Conservation (phyloP, 148 eudicot species). For the Dysphania ambrosioides region DNA sequence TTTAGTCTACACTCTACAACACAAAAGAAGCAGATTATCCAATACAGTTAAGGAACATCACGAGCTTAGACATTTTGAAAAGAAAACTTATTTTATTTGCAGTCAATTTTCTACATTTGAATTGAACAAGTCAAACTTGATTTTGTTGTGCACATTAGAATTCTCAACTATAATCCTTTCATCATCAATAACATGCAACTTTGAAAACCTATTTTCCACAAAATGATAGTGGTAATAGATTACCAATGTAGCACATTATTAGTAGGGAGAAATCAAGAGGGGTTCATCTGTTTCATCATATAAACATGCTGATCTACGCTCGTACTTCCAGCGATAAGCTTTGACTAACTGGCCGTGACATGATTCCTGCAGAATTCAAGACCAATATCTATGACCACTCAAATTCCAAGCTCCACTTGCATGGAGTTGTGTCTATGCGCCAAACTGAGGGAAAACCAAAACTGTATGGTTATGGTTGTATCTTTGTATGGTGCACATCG, state of each 20-base stretch:
- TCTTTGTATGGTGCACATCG: neutral
- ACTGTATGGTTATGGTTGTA: neutral
- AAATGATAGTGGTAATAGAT: neutral
- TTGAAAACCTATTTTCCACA: neutral
- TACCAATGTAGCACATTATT: neutral
- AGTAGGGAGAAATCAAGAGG: neutral
- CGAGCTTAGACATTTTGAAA: neutral
- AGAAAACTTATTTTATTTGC: neutral
- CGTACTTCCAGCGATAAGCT: neutral
- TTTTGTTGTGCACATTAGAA: neutral
- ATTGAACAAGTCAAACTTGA: constrained; percentile 1
- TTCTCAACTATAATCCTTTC: too few species aligned
- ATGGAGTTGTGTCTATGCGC: neutral
- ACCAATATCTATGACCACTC: neutral
- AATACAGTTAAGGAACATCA: constrained; percentile 6
- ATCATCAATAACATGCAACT: neutral
- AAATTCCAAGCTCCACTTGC: neutral
- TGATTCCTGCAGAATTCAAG: neutral
- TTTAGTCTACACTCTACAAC: neutral
- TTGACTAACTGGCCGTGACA: neutral
- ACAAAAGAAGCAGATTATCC: neutral
- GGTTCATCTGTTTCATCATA: neutral
- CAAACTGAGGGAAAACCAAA: neutral
- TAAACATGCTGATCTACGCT: neutral
- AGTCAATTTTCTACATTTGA: constrained; percentile 3